Evolutionary conservation across 179 eudicot genomes (phyloP), one percentile per base, ranked within the genome.

Genomic region (Spergularia azorica): DNA sequence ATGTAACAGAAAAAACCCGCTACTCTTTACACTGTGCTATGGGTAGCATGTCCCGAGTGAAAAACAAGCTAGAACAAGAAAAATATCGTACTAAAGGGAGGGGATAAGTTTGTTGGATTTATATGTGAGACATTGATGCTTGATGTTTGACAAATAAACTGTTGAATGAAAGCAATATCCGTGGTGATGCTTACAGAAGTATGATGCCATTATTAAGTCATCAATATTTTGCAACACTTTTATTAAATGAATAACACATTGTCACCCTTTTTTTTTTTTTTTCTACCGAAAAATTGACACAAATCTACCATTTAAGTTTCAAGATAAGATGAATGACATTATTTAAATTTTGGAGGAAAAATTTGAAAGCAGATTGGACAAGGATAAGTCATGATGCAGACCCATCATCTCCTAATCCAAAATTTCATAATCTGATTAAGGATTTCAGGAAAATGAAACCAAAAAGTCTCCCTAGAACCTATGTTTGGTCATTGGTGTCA

Each of bases 141-240:
- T 75, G 71, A 38, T 75, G 70, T 76, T 76, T 59, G 71, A 61
- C 84, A 59, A 41, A 38, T 50, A 16, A 39, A 21, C 48, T 38
- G 70, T 67, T 73, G 20, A 72, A 58, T 64, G 38, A 41, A 76
- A 61, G 46, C 14, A 13, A 36, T 2, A 54, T 15, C 11, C 16
- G 20, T 64, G 4, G 71, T 56, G 50, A 61, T 68, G 46, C 79
- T 79, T 79, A 68, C 64, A 51, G 20, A 12, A 60, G 52, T 32
- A 64, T 72, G 81, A 72, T 58, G 21, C 1, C 64, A 52, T 16
- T 60, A 63, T 13, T 16, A 21, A 9, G 18, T 5, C 63, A 26
- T 60, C 63, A 60, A 60, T 32, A 18, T 70, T 3, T 9, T 52
- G 52, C 58, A 46, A 20, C 2, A 2, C 4, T 18, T 50, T 69